Percentiles rank a stretch among this genome's conserved stretches.
Evolutionary conservation across 148 eudicot genomes (phyloP).

Genomic region (Dysphania ambrosioides): DNA sequence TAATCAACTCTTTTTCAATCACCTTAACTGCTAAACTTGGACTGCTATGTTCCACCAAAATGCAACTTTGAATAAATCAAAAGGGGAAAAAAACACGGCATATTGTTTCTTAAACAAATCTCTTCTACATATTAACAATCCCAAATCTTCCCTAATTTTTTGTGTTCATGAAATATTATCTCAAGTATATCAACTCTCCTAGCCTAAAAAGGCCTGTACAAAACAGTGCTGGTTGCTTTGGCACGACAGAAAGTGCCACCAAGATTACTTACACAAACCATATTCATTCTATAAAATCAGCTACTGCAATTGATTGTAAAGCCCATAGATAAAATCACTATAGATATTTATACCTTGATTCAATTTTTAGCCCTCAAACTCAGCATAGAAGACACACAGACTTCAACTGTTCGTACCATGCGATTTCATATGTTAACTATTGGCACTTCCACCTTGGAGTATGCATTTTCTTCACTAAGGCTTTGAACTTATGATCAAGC

Average conservation of each 20-base stretch:
- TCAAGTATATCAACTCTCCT: slow-evolving; percentile 19
- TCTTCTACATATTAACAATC: slow-evolving; percentile 20
- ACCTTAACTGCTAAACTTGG: neutral
- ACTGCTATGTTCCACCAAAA: neutral
- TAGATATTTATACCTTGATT: slow-evolving; percentile 12
- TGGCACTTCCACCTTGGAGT: neutral
- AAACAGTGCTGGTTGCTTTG: slow-evolving; percentile 13
- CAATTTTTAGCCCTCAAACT: neutral
- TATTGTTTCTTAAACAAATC: slow-evolving; percentile 12
- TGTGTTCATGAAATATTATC: neutral
- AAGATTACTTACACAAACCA: slow-evolving; percentile 13
- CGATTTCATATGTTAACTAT: neutral
- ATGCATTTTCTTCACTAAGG: neutral
- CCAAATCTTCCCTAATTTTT: neutral
- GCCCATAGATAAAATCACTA: neutral
- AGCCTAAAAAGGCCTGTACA: slow-evolving; percentile 28
- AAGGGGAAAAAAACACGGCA: neutral
- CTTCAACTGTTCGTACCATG: slow-evolving; percentile 15
- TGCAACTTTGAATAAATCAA: neutral
- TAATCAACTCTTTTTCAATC: too few species aligned
- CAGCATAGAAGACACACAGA: neutral
- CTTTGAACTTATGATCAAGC: slow-evolving; percentile 1
- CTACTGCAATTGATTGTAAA: neutral
- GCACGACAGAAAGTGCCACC: slow-evolving; percentile 19
- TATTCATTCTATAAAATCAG: slow-evolving; percentile 17